phyloP scores from a whole-genome alignment of 768 basidiomycete species.

The Dioszegia hungarica region DNA sequence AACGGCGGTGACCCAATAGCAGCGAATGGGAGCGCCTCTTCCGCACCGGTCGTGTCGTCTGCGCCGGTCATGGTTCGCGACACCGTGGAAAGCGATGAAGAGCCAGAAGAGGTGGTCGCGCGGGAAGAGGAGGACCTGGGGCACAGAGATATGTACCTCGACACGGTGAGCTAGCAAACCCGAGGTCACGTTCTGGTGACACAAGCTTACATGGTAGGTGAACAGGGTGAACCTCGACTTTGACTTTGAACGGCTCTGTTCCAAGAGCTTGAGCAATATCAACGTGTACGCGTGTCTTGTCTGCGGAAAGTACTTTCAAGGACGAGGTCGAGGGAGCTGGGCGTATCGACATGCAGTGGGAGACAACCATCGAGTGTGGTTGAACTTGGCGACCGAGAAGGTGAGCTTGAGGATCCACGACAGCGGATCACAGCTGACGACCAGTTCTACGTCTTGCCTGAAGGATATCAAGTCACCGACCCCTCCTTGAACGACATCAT shows the following conservation, averaged over 20 bases:
- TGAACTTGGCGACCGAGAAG: constrained; percentile 90
- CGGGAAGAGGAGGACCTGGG: constrained; percentile 35
- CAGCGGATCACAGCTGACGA: neutral
- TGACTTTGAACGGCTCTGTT: constrained; percentile 98
- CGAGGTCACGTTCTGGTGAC: neutral
- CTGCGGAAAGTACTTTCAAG: constrained; percentile 98
- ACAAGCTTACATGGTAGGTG: constrained; percentile 56
- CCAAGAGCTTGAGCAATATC: constrained; percentile 91
- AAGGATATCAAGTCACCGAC: constrained; percentile 93
- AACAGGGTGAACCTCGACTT: constrained; percentile 88
- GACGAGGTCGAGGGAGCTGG: constrained; percentile 84
- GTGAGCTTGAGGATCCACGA: constrained; percentile 52
- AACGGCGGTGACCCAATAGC: constrained; percentile 55
- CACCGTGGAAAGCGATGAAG: constrained; percentile 52
- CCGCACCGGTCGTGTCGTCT: constrained; percentile 65
- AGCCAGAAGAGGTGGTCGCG: constrained; percentile 34
- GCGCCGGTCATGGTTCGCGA: constrained; percentile 61
- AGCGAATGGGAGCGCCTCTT: constrained; percentile 54
- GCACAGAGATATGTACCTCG: constrained; percentile 83
- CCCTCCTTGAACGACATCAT: constrained; percentile 94
- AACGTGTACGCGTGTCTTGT: constrained; percentile 97
- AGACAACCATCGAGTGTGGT: constrained; percentile 97
- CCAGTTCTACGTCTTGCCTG: constrained; percentile 93
- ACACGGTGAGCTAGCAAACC: constrained; percentile 64
- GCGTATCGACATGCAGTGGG: constrained; percentile 96